Conservation (phyloP, 2,329 filamentous ascomycete species). For the Nemania serpens region DNA sequence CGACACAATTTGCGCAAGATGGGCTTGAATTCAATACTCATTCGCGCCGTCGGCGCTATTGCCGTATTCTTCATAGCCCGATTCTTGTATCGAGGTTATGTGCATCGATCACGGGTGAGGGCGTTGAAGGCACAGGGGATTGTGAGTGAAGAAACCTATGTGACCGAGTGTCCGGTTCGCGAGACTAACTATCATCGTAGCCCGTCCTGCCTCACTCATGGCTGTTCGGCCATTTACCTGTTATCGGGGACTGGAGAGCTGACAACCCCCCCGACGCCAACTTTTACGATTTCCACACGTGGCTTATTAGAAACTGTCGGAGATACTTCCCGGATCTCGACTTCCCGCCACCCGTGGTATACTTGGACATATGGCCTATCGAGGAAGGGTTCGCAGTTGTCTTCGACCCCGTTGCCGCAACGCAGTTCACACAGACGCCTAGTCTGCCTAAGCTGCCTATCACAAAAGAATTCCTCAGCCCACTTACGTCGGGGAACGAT, state of each 20-base stretch:
- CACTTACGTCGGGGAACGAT: slow-evolving; percentile 42
- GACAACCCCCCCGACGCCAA: slow-evolving; percentile 36
- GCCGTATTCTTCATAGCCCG: slow-evolving; percentile 25
- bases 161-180: background rate
- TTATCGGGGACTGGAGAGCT: slow-evolving; percentile 34
- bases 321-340: slow-evolving; percentile 36
- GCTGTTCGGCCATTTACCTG: slow-evolving; percentile 35
- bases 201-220: slow-evolving; percentile 38
- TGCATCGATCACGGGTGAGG: slow-evolving; percentile 27
- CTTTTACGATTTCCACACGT: slow-evolving; percentile 34
- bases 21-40: slow-evolving; percentile 18
- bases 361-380: slow-evolving; percentile 39
- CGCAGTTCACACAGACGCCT: slow-evolving; percentile 33
- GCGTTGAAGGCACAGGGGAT: slow-evolving; percentile 35
- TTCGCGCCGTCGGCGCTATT: slow-evolving; percentile 30
- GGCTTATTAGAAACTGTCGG: slow-evolving; percentile 34
- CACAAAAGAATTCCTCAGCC: slow-evolving; percentile 29
- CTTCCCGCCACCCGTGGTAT: slow-evolving; percentile 35
- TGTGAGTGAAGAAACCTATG: slow-evolving; percentile 28
- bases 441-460: slow-evolving; percentile 32
- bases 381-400: slow-evolving; percentile 28
- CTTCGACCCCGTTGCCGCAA: slow-evolving; percentile 30
- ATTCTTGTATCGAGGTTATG: slow-evolving; percentile 35
- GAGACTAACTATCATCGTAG: slow-evolving; percentile 29
- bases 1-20: slow-evolving; percentile 11